Evolutionary conservation across 2,329 filamentous ascomycete genomes (phyloP).

Genomic region (Claviceps monticola): DNA sequence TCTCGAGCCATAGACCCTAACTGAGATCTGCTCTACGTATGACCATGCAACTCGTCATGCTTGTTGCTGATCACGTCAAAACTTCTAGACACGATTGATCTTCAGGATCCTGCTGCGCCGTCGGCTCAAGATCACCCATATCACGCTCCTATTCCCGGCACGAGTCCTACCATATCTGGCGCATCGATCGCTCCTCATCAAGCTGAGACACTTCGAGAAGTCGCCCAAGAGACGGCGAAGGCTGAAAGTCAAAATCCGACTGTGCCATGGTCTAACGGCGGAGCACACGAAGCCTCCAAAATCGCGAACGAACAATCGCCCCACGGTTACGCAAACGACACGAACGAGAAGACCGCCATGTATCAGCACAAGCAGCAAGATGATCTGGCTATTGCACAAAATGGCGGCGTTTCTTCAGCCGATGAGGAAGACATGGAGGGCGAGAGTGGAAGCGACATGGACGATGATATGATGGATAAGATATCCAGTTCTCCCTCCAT

Average conservation of each 20-base stretch:
- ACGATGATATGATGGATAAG: slow-evolving; percentile 94
- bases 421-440: slow-evolving; percentile 53
- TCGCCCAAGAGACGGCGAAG: slow-evolving; percentile 61
- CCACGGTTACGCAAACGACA: slow-evolving; percentile 23
- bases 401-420: slow-evolving; percentile 38
- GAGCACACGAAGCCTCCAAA: slow-evolving; percentile 26
- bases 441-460: slow-evolving; percentile 52
- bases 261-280: slow-evolving; percentile 36
- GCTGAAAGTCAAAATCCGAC: slow-evolving; percentile 53
- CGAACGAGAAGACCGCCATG: slow-evolving; percentile 18
- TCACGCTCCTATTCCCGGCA: slow-evolving; percentile 9
- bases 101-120: slow-evolving; percentile 70
- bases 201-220: slow-evolving; percentile 68
- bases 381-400: slow-evolving; percentile 45
- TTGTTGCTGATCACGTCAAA: slow-evolving; percentile 4
- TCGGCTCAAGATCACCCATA: slow-evolving; percentile 67
- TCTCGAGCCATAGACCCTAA: not conserved
- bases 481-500: slow-evolving; percentile 98
- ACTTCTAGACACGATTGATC: slow-evolving; percentile 72
- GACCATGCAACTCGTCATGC: not conserved
- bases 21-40: not conserved
- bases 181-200: slow-evolving; percentile 62
- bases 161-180: slow-evolving; percentile 31
- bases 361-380: slow-evolving; percentile 32
- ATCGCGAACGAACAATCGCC: slow-evolving; percentile 29